A percentile compares a stretch with the other conserved stretches of the same genome.
phyloP scores from a whole-genome alignment of 805 yeast species.

The Starmera quercuum region DNA sequence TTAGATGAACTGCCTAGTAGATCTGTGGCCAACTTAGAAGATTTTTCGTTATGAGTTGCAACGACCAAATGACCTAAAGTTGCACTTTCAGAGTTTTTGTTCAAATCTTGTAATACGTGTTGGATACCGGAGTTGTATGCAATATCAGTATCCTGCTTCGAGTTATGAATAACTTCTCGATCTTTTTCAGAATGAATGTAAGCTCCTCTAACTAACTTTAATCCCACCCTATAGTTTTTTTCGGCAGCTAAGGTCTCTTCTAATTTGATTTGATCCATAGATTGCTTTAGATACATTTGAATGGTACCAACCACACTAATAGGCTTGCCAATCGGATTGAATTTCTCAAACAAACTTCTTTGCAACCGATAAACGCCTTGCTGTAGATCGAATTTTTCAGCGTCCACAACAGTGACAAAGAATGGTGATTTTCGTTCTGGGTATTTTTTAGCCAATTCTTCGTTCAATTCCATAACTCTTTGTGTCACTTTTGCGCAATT shows the following conservation, averaged over 20 bases:
- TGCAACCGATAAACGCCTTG: slow-evolving; percentile 88
- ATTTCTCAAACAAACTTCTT: slow-evolving; percentile 66
- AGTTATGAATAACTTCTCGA: slow-evolving; percentile 63
- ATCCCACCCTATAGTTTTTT: slow-evolving; percentile 61
- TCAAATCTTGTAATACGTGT: slow-evolving; percentile 46
- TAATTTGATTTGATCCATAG: slow-evolving; percentile 47
- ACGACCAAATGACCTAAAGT: slow-evolving; percentile 74
- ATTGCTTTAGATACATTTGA: slow-evolving; percentile 82
- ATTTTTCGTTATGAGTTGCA: slow-evolving; percentile 81
- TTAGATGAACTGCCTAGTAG: slow-evolving; percentile 29
- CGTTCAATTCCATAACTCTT: slow-evolving; percentile 46
- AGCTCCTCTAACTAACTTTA: slow-evolving; percentile 93
- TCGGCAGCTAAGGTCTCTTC: slow-evolving; percentile 63
- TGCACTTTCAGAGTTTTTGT: slow-evolving; percentile 31
- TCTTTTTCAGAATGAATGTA: slow-evolving; percentile 84
- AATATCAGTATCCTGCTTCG: slow-evolving; percentile 74
- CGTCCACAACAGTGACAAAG: slow-evolving; percentile 77
- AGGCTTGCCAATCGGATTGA: slow-evolving; percentile 52
- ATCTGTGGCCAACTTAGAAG: slow-evolving; percentile 67
- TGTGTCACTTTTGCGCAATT: slow-evolving; percentile 61
- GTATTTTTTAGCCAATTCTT: slow-evolving; percentile 36
- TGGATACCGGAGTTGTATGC: slow-evolving; percentile 68
- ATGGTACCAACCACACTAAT: slow-evolving; percentile 81
- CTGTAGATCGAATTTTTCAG: slow-evolving; percentile 84
- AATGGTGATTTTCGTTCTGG: slow-evolving; percentile 68